phyloP scores from a whole-genome alignment of 345 rosid species.

The Corchorus olitorius region DNA sequence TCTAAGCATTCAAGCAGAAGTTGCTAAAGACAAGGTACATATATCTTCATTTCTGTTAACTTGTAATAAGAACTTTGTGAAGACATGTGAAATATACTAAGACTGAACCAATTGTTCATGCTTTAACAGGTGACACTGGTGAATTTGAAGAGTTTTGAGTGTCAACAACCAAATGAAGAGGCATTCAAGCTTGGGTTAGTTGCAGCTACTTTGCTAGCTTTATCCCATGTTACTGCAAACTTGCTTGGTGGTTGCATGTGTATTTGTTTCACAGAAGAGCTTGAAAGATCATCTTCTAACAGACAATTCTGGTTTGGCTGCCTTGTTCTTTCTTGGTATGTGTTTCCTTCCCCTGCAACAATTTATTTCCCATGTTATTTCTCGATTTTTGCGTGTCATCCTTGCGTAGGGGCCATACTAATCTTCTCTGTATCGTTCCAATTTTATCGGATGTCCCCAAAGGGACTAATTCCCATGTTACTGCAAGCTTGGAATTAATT shows the following conservation, averaged over 20 bases:
- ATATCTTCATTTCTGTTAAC: neutral
- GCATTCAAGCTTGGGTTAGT: constrained; percentile 33
- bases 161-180: constrained; percentile 12
- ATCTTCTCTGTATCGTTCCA: too few relatives aligned
- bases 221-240: constrained; percentile 27
- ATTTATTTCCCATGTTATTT: too few relatives aligned
- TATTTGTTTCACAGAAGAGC: constrained; percentile 23
- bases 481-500: too few relatives aligned
- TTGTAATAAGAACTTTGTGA: neutral
- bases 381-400: too few relatives aligned
- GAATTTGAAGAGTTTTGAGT: constrained; percentile 10
- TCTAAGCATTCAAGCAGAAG: constrained; percentile 31
- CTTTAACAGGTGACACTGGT: neutral
- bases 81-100: neutral
- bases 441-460: too few relatives aligned
- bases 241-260: constrained; percentile 34
- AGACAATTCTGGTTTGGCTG: constrained; percentile 26
- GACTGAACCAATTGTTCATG: neutral
- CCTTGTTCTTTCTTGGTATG: constrained; percentile 31
- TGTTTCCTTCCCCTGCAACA: too few relatives aligned
- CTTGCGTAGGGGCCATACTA: too few relatives aligned
- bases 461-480: too few relatives aligned
- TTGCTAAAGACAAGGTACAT: constrained; percentile 26
- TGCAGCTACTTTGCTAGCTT: constrained; percentile 27
- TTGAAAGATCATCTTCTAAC: constrained; percentile 24